These are phyloP conservation scores for Jaltomata sinuosa DNA, from an alignment of 257 asterid genomes.

Conservation along the genomic window DNA sequence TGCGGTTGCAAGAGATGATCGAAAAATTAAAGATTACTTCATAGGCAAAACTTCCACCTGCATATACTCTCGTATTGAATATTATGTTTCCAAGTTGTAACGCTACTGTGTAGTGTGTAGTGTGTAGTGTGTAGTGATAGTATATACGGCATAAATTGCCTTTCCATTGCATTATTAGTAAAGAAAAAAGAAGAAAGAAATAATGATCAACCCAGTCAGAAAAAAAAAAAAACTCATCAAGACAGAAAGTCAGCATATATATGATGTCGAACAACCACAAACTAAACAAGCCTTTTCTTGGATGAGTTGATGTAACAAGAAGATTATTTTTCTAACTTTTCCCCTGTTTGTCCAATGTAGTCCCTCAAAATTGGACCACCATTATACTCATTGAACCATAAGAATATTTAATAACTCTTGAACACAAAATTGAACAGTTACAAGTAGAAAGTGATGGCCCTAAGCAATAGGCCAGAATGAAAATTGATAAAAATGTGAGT, in stretches of 20 bases:
- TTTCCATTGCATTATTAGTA: not conserved
- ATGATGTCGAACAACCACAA: not conserved
- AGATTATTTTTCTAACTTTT: not conserved
- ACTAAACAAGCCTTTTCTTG: not conserved
- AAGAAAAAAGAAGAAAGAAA: not conserved
- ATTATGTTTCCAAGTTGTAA: not conserved
- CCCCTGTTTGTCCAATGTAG: not conserved
- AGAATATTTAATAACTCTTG: constrained; percentile 5
- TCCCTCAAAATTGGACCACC: constrained; percentile 5
- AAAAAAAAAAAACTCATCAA: not conserved
- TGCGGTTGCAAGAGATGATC: not conserved
- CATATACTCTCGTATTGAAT: not conserved
- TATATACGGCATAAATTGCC: not conserved
- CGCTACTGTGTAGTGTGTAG: not conserved
- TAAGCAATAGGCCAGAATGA: constrained; percentile 23
- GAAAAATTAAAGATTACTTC: not conserved
- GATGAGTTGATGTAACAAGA: not conserved
- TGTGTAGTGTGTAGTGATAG: not conserved
- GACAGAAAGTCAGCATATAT: not conserved
- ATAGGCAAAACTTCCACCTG: not conserved
- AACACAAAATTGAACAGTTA: constrained; percentile 10
- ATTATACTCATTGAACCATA: not conserved
- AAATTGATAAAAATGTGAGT: not conserved
- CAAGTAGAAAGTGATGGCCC: constrained; percentile 26
- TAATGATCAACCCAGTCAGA: not conserved